Base-by-base conservation (phyloP, 352 stramenopile species). In the Albugo candida region DNA sequence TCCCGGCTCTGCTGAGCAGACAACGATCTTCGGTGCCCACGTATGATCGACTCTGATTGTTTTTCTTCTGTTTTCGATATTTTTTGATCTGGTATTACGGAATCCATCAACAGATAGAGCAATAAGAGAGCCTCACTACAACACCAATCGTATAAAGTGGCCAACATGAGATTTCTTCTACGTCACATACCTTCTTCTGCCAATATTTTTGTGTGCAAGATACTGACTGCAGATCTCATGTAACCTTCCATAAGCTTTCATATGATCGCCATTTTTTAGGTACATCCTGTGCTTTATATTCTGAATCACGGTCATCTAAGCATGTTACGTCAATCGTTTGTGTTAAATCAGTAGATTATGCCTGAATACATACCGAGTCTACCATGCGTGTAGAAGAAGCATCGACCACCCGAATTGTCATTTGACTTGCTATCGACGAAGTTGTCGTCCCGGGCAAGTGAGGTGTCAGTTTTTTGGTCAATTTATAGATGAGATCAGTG, bases 211-310 rank as follows among this genome's bases (percentile, higher is more conserved):
- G 36, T 82, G 71, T 48, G 78, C 75, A 55, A 82, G 66, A 50
- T 86, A 81, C 18, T 74, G 65, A 31, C 69, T 83, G 56, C 83
- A 89, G 20, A 73, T 58, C 48, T 85, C 71, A n/a, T 89, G 71
- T 3, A 89, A 56, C 12, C 62, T 60, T 27, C 56, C 59, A 18
- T 71, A 61, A 13, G 69, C 74, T 6, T 71, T 62, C 2, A 76
- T 51, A 0, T 61, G 54, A 17, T 58, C 38, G 13, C 48, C 47
- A 41, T 40, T 44, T 41, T 84, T 61, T 14, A 45, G 45, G 20
- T 45, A 43, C 17, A 84, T 74, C 56, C 78, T 78, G 21, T 65
- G 61, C 60, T 81, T 83, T 41, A 89, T 89, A 54, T 84, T 78
- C 41, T 81, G 69, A 39, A 89, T 52, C 19, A 88, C 64, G 6